phyloP scores from a whole-genome alignment of 2,329 filamentous ascomycete species.

The Epichloe aotearoae region DNA sequence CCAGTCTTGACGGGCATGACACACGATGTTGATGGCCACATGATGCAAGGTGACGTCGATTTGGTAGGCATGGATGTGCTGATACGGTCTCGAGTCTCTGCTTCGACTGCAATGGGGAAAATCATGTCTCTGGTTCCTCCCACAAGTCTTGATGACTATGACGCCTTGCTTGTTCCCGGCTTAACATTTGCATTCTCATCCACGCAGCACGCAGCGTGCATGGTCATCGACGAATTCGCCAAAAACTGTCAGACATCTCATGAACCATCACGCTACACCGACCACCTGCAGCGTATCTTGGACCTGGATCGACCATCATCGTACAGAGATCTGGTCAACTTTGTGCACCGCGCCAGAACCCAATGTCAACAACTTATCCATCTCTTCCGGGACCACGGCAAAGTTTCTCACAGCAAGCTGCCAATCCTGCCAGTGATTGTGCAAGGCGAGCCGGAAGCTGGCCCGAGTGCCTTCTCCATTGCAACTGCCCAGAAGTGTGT shows the following conservation, averaged over 20 bases:
- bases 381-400: conserved; percentile 82
- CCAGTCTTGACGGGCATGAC: conserved; percentile 47
- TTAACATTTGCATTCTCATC: conserved; percentile 67
- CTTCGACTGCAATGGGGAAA: conserved; percentile 73
- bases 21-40: conserved; percentile 94
- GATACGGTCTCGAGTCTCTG: conserved; percentile 77
- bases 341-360: conserved; percentile 75
- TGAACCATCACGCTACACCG: conserved; percentile 37
- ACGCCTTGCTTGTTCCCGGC: conserved; percentile 48
- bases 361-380: conserved; percentile 86
- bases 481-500: conserved; percentile 79
- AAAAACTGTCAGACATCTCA: conserved; percentile 38
- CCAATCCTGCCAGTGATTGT: conserved; percentile 80
- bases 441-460: conserved; percentile 83
- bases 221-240: conserved; percentile 82
- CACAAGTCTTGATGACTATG: conserved; percentile 48
- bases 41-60: conserved; percentile 95
- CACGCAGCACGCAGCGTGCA: conserved; percentile 70
- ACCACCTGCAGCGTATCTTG: conserved; percentile 58
- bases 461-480: conserved; percentile 84
- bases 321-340: conserved; percentile 84
- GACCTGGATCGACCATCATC: conserved; percentile 68
- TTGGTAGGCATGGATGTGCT: conserved; percentile 81
- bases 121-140: conserved; percentile 68
- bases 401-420: conserved; percentile 60